phyloP scores from a whole-genome alignment of 148 eudicot genomes.

The Rhododendron ovatum region DNA sequence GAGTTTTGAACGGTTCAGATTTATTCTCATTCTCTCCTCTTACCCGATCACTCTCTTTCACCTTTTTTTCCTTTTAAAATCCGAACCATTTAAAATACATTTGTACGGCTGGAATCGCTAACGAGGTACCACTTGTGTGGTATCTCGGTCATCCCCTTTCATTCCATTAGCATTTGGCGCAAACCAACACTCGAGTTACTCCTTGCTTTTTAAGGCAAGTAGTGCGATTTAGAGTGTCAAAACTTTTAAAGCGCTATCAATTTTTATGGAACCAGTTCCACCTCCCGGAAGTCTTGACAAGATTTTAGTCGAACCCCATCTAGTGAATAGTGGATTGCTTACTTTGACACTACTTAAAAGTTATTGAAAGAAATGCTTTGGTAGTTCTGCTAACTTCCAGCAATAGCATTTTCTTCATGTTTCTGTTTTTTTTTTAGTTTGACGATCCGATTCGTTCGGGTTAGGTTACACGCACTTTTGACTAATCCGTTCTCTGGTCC shows the following conservation, averaged over 20 bases:
- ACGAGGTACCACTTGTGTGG: neutral
- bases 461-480: too few species aligned
- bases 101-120: too few species aligned
- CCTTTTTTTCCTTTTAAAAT: too few species aligned
- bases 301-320: neutral
- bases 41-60: too few species aligned
- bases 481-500: too few species aligned
- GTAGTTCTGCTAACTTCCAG: neutral
- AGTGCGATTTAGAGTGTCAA: neutral
- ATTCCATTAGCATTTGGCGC: neutral
- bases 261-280: neutral
- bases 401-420: too few species aligned
- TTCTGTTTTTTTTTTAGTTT: neutral
- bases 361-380: neutral
- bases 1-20: too few species aligned
- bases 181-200: too few species aligned
- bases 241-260: neutral
- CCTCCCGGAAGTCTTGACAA: neutral
- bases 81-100: accelerated
- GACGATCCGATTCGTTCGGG: neutral
- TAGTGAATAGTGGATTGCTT: too few species aligned
- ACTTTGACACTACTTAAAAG: neutral
- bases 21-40: too few species aligned
- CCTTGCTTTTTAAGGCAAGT: neutral
- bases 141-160: neutral